Evolutionary conservation across 345 rosid species (phyloP), one percentile per base, ranked within the genome.

Genomic region (Alliaria petiolata): DNA sequence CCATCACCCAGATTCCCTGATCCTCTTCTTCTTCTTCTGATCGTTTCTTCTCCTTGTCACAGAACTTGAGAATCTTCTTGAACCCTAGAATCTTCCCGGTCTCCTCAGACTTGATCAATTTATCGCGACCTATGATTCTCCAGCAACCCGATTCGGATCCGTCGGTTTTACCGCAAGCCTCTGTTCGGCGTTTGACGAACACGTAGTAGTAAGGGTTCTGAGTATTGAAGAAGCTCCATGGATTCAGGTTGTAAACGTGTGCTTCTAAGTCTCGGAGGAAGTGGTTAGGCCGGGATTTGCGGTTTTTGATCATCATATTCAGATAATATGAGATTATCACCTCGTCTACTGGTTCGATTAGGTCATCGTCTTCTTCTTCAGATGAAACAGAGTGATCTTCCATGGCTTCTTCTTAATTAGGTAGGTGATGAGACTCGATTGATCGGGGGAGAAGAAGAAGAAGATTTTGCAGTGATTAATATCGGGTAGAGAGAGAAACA

Each of bases 11-110:
- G 0, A 22, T 22, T 22, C 25, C 25, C 25, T 22, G 25, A 22
- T 22, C 25, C 25, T 22, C 25, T 1, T 22, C 25, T 22, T 22
- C 25, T 22, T 22, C 3, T 63, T 33, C 17, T 22, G n/a, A n/a
- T n/a, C 15, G 44, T 44, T 15, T 33, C 11, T 1, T 64, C 46
- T 53, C 39, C 38, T 25, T 36, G 7, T 10, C 7, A 31, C 47
- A 63, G 31, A 72, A 72, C 70, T 72, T 72, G 8, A 33, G 16
- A 44, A 43, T 63, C 47, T 54, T 72, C 64, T 72, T 72, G 28
- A 72, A 35, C 64, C 70, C 76, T 72, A 63, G 56, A 72, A 63
- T 0, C 52, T 72, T 53, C 3, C 39, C 15, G 0, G 25, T 40
- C 26, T 15, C 2, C 6, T 45, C 7, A 0, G 38, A 6, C 2